These are phyloP conservation scores for Globisporangium irregulare DNA, from an alignment of 352 stramenopile species.

Conservation along the genomic window DNA sequence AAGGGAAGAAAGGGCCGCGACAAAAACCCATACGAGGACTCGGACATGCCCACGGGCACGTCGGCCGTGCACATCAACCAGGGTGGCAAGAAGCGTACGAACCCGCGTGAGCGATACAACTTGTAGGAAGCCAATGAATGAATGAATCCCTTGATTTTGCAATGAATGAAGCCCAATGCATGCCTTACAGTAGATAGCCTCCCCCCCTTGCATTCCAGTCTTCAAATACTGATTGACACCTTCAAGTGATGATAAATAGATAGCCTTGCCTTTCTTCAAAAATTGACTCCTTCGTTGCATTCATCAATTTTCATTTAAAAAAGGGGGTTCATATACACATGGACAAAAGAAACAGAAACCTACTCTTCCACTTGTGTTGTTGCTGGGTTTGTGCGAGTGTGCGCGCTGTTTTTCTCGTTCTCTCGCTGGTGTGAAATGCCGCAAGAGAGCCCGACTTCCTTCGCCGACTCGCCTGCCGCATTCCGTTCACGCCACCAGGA, in stretches of 20 bases:
- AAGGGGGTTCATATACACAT: constrained; percentile 18
- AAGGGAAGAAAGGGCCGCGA: constrained; percentile 96
- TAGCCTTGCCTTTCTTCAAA: background rate
- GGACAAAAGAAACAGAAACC: constrained; percentile 17
- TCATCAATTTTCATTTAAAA: constrained; percentile 14
- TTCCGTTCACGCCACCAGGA: background rate
- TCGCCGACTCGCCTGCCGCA: background rate
- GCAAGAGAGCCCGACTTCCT: constrained; percentile 2
- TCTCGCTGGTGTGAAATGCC: constrained; percentile 4
- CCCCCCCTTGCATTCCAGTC: no score
- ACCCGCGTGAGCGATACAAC: constrained; percentile 39
- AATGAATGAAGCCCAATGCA: background rate
- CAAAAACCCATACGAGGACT: constrained; percentile 96
- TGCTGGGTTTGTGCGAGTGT: background rate
- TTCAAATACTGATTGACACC: no score
- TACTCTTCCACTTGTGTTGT: constrained; percentile 12
- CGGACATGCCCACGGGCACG: constrained; percentile 55
- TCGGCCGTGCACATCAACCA: constrained; percentile 63
- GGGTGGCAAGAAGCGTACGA: constrained; percentile 73
- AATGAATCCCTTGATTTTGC: background rate
- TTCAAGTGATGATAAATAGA: no score
- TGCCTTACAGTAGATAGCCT: background rate
- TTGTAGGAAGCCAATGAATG: constrained; percentile 13
- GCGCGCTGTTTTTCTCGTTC: constrained; percentile 7
- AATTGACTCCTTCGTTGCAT: background rate